phyloP scores from a whole-genome alignment of 2,329 filamentous ascomycete genomes.

The Delphinella strobiligena region DNA sequence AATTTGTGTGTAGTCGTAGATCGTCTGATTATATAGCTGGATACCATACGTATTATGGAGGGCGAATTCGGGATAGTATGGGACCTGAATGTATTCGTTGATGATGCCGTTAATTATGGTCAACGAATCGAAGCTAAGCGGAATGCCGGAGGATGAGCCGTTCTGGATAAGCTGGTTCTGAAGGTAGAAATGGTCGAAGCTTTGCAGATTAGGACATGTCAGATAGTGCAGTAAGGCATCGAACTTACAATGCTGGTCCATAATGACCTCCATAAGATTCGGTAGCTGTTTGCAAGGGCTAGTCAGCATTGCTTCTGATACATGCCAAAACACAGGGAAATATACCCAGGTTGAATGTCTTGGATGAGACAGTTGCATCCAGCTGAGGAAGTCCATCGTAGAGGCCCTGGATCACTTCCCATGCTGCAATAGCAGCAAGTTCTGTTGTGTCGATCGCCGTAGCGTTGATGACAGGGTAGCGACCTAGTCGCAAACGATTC shows the following conservation, averaged over 20 bases:
- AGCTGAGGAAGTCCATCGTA: constrained; percentile 36
- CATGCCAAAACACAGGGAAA: no score
- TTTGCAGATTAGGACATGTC: no score
- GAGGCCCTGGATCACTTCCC: constrained; percentile 45
- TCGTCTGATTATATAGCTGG: constrained; percentile 42
- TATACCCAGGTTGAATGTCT: constrained; percentile 9
- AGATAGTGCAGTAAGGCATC: no score
- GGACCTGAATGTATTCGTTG: constrained; percentile 38
- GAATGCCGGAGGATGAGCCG: constrained; percentile 16
- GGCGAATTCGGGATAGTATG: constrained; percentile 40
- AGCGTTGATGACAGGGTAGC: constrained; percentile 39
- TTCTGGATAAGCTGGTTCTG: constrained; percentile 43
- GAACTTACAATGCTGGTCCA: constrained; percentile 47
- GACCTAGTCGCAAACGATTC: constrained; percentile 30
- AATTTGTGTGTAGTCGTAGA: constrained; percentile 48
- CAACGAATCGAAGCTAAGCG: constrained; percentile 38
- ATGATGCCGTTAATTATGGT: constrained; percentile 48
- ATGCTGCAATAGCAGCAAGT: constrained; percentile 42
- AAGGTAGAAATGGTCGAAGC: constrained; percentile 41
- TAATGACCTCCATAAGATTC: constrained; percentile 42
- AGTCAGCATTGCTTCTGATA: no score
- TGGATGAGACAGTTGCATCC: constrained; percentile 29
- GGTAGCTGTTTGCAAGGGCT: no score
- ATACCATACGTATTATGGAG: constrained; percentile 46
- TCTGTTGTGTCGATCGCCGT: constrained; percentile 42